Base-by-base conservation (phyloP, 2,329 filamentous ascomycete species). In the Didymella keratinophila region DNA sequence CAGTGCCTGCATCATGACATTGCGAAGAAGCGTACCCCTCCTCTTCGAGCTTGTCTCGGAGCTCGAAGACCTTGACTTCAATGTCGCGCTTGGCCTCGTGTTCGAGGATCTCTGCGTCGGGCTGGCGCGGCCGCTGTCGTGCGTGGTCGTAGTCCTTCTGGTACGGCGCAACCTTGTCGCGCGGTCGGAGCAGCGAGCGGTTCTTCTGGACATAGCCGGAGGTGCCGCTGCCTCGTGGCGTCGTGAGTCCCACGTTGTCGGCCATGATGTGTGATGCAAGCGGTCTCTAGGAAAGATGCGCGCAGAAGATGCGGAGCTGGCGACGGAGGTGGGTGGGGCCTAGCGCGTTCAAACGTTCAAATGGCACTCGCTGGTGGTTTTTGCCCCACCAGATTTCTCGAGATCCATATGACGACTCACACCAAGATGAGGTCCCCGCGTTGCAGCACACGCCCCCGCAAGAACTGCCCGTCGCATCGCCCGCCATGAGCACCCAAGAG, bases 141-240 rank as follows among this genome's bases (percentile, higher is more conserved):
- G 91, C 83, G 57, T 81, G 83, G 69, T 91, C 86, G 64, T 86
- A 81, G 72, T 91, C 87, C 62, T 87, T 87, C 36, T 88, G 86
- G 78, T 96, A 97, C 0, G 93, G 93, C 18, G 88, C 88, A 58
- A 82, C 84, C 70, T 87, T 86, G 80, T 96, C 92, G 79, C 94
- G 93, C 28, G 91, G 93, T 74, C 86, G 88, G 69, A 97, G 87
- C 74, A 94, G 89, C 18, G 95, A 95, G 34, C 93, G 87, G 81
- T 98, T 99, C 78, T 93, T 92, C 80, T 98, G 94, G 56, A 99
- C 94, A 77, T 98, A 98, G 75, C 95, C 95, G 1, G 94, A 98
- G 56, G 95, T 99, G 46, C 95, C 95, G 75, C 91, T 96, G 67
- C 95, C 95, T 72, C 95, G 89, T 3, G 95, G 95, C 4, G 95